Evolutionary conservation across 1,139 yeast species (phyloP).

Genomic region (Geotrichum macrosporum): DNA sequence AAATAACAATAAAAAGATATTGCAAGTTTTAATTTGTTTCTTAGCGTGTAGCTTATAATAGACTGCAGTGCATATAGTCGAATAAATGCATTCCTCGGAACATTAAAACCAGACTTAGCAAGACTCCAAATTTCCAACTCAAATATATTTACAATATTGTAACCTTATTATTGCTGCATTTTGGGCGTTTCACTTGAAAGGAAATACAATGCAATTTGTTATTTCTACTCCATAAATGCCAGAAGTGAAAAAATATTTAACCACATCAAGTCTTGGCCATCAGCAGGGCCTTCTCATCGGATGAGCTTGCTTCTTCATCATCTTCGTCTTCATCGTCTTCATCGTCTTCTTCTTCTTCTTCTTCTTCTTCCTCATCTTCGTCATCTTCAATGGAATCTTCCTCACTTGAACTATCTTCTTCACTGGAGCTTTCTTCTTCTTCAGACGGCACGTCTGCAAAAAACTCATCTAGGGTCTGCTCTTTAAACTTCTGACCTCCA

Average conservation of each 20-base stretch:
- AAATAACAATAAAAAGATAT: too few relatives aligned
- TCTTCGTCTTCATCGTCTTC: conserved; percentile 17
- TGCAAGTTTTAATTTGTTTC: too few relatives aligned
- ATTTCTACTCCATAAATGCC: too few relatives aligned
- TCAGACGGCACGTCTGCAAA: conserved; percentile 52
- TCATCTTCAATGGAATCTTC: conserved; percentile 28
- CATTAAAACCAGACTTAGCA: too few relatives aligned
- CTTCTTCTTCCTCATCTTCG: conserved; percentile 26
- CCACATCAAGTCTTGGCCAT: neutral
- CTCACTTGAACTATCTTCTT: conserved; percentile 27
- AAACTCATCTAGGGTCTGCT: conserved; percentile 82
- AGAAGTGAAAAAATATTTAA: neutral
- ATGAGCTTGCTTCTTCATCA: conserved; percentile 64
- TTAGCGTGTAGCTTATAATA: too few relatives aligned
- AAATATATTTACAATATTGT: too few relatives aligned
- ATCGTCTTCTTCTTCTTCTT: conserved; percentile 20
- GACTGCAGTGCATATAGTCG: too few relatives aligned
- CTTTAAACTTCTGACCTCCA: conserved; percentile 42
- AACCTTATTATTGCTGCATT: too few relatives aligned
- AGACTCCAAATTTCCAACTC: too few relatives aligned
- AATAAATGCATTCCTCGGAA: too few relatives aligned
- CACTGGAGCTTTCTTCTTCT: conserved; percentile 30
- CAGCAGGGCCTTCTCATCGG: conserved; percentile 13
- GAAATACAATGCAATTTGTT: too few relatives aligned
- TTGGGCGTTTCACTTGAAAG: too few relatives aligned